Evolutionary conservation across 257 asterid genomes (phyloP).

Genomic region (Anisodus tanguticus): DNA sequence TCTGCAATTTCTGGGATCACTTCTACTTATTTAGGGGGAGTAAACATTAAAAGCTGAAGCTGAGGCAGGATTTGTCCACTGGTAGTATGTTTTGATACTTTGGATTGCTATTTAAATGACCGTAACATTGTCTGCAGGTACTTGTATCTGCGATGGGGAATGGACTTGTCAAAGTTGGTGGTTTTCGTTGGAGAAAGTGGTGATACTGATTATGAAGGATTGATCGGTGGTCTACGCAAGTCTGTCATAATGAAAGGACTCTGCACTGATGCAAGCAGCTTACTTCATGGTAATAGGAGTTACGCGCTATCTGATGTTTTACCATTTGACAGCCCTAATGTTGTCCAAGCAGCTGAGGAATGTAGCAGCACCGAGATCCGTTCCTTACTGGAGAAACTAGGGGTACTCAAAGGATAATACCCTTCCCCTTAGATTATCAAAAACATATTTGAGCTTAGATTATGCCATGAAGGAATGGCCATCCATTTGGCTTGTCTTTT

Average conservation of each 20-base stretch:
- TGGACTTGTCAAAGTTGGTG: conserved; percentile 84
- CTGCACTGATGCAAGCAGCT: conserved; percentile 61
- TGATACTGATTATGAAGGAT: conserved; percentile 93
- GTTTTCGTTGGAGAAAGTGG: conserved; percentile 98
- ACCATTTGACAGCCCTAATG: conserved; percentile 67
- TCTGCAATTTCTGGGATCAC: neutral
- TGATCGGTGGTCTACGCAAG: conserved; percentile 91
- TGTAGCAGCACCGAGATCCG: conserved; percentile 60
- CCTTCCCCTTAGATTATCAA: neutral
- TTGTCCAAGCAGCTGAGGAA: conserved; percentile 54
- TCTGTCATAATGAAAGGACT: conserved; percentile 81
- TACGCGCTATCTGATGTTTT: conserved; percentile 84
- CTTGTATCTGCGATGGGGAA: conserved; percentile 92
- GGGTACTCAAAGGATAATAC: conserved; percentile 48
- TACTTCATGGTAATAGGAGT: conserved; percentile 67
- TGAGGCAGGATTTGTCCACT: conserved; percentile 2
- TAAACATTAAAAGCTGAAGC: neutral
- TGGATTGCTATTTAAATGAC: neutral
- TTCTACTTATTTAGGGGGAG: neutral
- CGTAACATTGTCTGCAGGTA: conserved; percentile 56
- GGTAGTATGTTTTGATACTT: neutral
- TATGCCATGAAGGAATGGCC: conserved; percentile 24
- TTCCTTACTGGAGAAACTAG: conserved; percentile 53
- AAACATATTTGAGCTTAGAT: neutral
- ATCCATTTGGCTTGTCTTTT: conserved; percentile 29